A percentile compares a stretch with the other conserved stretches of the same genome.
phyloP scores from a whole-genome alignment of 2,329 filamentous ascomycete genomes.

The Arthrobotrys conoides region DNA sequence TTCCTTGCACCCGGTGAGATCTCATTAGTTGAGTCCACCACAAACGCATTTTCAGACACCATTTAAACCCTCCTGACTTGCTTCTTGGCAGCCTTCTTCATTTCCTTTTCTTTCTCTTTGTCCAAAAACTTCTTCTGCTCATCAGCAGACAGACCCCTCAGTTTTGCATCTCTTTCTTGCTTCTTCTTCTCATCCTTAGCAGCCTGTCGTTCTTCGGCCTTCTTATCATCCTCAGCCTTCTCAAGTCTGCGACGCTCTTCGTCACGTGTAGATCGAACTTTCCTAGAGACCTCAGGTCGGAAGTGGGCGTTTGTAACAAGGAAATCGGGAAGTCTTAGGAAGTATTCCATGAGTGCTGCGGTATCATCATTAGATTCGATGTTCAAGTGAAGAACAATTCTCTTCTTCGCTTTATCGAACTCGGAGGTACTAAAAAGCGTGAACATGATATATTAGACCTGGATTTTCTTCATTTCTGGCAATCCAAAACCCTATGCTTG shows the following conservation, averaged over 20 bases:
- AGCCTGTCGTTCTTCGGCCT: slow-evolving; percentile 80
- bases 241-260: slow-evolving; percentile 83
- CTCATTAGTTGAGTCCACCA: background rate
- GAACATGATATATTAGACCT: background rate
- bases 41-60: background rate
- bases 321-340: slow-evolving; percentile 85
- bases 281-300: slow-evolving; percentile 89
- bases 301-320: slow-evolving; percentile 85
- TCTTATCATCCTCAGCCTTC: slow-evolving; percentile 82
- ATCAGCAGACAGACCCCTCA: slow-evolving; percentile 82
- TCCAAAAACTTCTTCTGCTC: slow-evolving; percentile 89
- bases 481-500: background rate
- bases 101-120: slow-evolving; percentile 82
- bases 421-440: slow-evolving; percentile 68
- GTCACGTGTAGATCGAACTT: slow-evolving; percentile 84
- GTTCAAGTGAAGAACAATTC: slow-evolving; percentile 52
- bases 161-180: slow-evolving; percentile 86
- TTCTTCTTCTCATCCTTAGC: slow-evolving; percentile 85
- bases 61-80: slow-evolving; percentile 68
- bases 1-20: too few relatives aligned
- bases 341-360: slow-evolving; percentile 83
- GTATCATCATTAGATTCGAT: slow-evolving; percentile 68
- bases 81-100: slow-evolving; percentile 76
- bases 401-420: slow-evolving; percentile 53
- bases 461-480: too few relatives aligned